Evolutionary conservation across 441 rosid genomes (phyloP), one percentile per base, ranked within the genome.

Genomic region (Isatis lusitanica): DNA sequence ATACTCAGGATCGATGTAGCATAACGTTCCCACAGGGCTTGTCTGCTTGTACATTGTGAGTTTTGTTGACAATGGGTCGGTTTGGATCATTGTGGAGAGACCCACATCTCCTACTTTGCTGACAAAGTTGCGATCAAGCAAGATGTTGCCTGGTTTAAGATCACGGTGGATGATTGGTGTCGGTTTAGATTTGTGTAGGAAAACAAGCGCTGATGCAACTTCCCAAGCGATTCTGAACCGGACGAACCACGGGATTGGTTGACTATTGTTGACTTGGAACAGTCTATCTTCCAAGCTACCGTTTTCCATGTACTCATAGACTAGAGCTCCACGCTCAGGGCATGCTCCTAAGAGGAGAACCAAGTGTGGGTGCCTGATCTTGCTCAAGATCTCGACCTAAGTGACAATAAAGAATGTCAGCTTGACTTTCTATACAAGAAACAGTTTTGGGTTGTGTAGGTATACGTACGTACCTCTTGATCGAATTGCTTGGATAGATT

Each of bases 281-380:
- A 94, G 74, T 56, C 94, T 83, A 0, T 90, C 96, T 60, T 88
- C 95, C 70, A 94, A 77, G 87, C 91, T 90, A 63, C 98, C 98
- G 18, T 90, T 93, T 79, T 90, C 88, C 98, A 93, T 87, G 74
- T 86, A 88, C 84, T 93, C 98, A 1, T 91, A 93, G 57, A 90
- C 86, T 59, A 93, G 82, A 67, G 96, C 89, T 7, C 92, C 91
- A 0, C 51, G 92, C 38, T 87, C 94, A 1, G 83, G 84, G 63
- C 98, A 94, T 51, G 98, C 98, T 50, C 98, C 98, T 50, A 94
- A 80, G 73, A 94, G 98, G 50, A 90, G 91, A 68, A 94, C 91
- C 83, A 94, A 81, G 86, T 94, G 93, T 0, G 97, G 98, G 62
- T 94, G 97, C 4, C 83, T 89, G 61, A 88, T 87, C 81, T 81